phyloP scores from a whole-genome alignment of 1,284 basidiomycete genomes.

The Lignosus rhinocerotis region DNA sequence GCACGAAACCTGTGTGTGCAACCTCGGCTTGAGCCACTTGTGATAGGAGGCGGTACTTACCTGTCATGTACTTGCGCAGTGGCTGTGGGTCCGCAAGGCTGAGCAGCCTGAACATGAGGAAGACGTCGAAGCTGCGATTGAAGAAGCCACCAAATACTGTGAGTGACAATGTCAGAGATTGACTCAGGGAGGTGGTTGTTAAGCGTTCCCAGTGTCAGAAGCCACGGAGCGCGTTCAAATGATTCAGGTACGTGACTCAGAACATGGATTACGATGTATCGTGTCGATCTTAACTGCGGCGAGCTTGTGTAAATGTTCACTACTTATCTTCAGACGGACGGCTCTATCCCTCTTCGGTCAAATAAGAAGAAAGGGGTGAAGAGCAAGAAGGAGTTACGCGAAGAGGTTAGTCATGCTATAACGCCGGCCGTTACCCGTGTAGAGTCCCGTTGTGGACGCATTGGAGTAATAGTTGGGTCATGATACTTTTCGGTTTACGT shows the following conservation, averaged over 20 bases:
- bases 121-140: slow-evolving; percentile 37
- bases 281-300: background rate
- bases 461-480: too few relatives aligned
- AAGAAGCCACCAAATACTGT: slow-evolving; percentile 52
- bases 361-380: slow-evolving; percentile 70
- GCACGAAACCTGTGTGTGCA: slow-evolving; percentile 58
- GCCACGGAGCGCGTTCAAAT: slow-evolving; percentile 55
- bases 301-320: background rate
- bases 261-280: background rate
- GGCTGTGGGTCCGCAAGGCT: slow-evolving; percentile 62
- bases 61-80: slow-evolving; percentile 39
- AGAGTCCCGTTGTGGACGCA: too few relatives aligned
- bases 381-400: slow-evolving; percentile 73
- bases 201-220: slow-evolving; percentile 50
- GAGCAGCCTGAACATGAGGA: slow-evolving; percentile 28
- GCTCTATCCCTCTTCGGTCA: slow-evolving; percentile 60
- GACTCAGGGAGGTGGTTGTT: background rate
- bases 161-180: slow-evolving; percentile 23
- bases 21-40: background rate
- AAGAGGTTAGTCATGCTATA: slow-evolving; percentile 45
- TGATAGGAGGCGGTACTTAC: slow-evolving; percentile 2
- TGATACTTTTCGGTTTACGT: too few relatives aligned
- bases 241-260: slow-evolving; percentile 49
- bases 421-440: too few relatives aligned
- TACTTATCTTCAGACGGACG: slow-evolving; percentile 50